phyloP scores from a whole-genome alignment of 352 stramenopile genomes.

The Globisporangium viniferum region DNA sequence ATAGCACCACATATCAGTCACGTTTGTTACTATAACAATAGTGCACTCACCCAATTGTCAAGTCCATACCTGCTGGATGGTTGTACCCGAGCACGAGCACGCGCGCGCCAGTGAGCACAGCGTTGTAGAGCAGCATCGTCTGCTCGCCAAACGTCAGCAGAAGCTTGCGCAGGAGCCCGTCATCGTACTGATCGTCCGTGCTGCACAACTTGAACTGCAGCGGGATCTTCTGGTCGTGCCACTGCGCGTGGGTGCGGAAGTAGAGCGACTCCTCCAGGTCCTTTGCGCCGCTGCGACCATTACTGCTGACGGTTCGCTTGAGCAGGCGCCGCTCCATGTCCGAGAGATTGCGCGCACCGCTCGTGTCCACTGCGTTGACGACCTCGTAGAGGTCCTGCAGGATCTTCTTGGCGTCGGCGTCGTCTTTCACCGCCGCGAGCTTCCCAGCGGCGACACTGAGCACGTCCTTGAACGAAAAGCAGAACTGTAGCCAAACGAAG shows the following conservation, averaged over 20 bases:
- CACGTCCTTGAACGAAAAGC: conserved; percentile 72
- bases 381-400: conserved; percentile 62
- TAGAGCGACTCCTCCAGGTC: conserved; percentile 58
- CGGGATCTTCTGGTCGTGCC: conserved; percentile 60
- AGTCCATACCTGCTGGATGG: conserved; percentile 48
- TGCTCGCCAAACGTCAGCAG: conserved; percentile 82
- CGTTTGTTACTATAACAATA: not conserved
- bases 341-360: conserved; percentile 55
- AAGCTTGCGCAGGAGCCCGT: conserved; percentile 65
- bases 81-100: conserved; percentile 86
- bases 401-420: conserved; percentile 37
- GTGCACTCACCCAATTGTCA: not conserved
- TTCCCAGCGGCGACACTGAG: conserved; percentile 73
- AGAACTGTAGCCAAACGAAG: conserved; percentile 33
- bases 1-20: not conserved
- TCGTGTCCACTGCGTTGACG: conserved; percentile 72
- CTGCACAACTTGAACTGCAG: conserved; percentile 82
- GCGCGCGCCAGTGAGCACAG: conserved; percentile 70
- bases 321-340: conserved; percentile 73
- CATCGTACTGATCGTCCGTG: conserved; percentile 81
- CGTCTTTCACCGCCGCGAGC: conserved; percentile 45
- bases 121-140: conserved; percentile 85
- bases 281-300: conserved; percentile 28
- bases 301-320: conserved; percentile 68
- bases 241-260: conserved; percentile 50